Evolutionary conservation across 345 rosid species (phyloP).

Genomic region (Aurinia saxatilis): DNA sequence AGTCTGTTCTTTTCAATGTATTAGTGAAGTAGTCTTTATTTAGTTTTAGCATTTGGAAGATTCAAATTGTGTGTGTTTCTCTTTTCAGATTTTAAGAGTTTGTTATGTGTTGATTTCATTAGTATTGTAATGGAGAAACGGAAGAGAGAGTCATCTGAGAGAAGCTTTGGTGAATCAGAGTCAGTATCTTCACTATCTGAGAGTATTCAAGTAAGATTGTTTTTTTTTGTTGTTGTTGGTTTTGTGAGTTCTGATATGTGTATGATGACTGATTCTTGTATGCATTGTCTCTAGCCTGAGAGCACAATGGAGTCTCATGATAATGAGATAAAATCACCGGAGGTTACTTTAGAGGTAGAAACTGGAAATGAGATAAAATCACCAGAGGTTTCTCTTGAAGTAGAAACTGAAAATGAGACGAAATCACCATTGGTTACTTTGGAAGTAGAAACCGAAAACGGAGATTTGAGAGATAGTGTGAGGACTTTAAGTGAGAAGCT

Average conservation of each 20-base stretch:
- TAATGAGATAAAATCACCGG: slow-evolving; percentile 42
- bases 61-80: neutral
- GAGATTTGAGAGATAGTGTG: slow-evolving; percentile 42
- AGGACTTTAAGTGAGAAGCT: slow-evolving; percentile 58
- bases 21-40: no score
- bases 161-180: slow-evolving; percentile 70
- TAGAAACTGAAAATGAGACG: no score
- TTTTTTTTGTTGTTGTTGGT: neutral
- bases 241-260: neutral
- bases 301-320: slow-evolving; percentile 47
- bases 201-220: slow-evolving; percentile 55
- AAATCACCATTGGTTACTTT: slow-evolving; percentile 14
- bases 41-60: neutral
- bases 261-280: neutral
- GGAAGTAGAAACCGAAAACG: slow-evolving; percentile 28
- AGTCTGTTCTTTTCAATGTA: neutral
- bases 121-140: slow-evolving; percentile 59
- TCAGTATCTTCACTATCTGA: slow-evolving; percentile 63
- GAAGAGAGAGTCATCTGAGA: slow-evolving; percentile 63
- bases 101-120: slow-evolving; percentile 29
- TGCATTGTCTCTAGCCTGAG: slow-evolving; percentile 35
- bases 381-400: slow-evolving; percentile 32
- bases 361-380: slow-evolving; percentile 28
- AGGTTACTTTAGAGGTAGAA: slow-evolving; percentile 8
- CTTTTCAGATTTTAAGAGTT: slow-evolving; percentile 32